Evolutionary conservation across 208 protist genomes (phyloP).

Genomic region (Acanthamoeba lenticulata): DNA sequence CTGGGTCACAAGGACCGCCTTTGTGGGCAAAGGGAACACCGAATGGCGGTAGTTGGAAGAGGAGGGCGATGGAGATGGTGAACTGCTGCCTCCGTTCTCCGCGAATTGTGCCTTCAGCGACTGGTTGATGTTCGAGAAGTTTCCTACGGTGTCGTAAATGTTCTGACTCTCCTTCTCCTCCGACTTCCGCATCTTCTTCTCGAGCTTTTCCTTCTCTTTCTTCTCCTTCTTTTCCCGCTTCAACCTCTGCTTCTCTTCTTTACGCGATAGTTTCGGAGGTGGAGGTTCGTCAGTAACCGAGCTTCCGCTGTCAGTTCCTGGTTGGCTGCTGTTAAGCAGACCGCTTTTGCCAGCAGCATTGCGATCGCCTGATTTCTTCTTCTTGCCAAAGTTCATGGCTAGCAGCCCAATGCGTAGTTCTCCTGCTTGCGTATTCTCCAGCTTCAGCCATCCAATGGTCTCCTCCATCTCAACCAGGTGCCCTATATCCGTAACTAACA

Average conservation of each 20-base stretch:
- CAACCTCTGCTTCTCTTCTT: neutral
- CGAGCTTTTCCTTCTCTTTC: neutral
- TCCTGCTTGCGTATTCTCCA: neutral
- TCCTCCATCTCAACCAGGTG: neutral
- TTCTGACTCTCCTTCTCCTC: neutral
- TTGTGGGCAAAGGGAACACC: too few species aligned
- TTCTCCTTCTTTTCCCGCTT: neutral
- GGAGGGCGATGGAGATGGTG: neutral
- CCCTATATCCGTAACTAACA: neutral
- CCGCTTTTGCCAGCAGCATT: neutral
- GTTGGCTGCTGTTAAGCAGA: neutral
- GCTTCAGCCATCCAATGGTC: slow-evolving; percentile 35
- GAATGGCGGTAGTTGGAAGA: neutral
- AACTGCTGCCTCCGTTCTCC: neutral
- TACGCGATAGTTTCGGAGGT: neutral
- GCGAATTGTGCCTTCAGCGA: neutral
- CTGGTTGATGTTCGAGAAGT: neutral
- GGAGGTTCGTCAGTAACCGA: too few species aligned
- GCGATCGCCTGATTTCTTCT: neutral
- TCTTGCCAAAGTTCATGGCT: slow-evolving; percentile 35
- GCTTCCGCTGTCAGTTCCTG: too few species aligned
- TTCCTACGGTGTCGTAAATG: slow-evolving; percentile 8
- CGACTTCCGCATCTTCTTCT: neutral
- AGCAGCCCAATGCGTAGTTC: neutral
- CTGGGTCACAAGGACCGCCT: too few species aligned